phyloP scores from a whole-genome alignment of 1,284 basidiomycete species.

The Sanghuangporus sanghuang region DNA sequence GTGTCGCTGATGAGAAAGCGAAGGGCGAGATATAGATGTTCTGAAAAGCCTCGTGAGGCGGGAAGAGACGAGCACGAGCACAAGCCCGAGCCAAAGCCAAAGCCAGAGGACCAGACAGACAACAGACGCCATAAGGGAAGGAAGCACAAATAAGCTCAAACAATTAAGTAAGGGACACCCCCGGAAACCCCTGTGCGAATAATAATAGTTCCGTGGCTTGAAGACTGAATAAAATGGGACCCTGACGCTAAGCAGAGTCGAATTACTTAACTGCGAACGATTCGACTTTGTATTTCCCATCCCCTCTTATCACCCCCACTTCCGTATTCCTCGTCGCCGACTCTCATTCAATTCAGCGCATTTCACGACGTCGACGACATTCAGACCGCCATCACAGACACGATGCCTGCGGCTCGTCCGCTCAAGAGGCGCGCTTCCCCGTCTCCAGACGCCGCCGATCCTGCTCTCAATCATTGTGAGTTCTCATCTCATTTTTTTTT shows the following conservation, averaged over 20 bases:
- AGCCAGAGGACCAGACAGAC: neutral
- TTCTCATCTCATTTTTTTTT: neutral
- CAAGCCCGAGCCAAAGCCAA: too few species aligned
- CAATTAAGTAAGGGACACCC: neutral
- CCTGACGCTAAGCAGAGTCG: neutral
- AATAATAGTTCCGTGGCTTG: neutral
- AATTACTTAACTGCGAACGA: neutral
- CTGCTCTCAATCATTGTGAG: neutral
- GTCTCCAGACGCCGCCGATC: neutral
- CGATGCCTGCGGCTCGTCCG: neutral
- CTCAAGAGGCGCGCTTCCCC: conserved; percentile 3
- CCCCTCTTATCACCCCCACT: conserved; percentile 2
- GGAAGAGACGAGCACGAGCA: neutral
- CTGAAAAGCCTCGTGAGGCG: neutral
- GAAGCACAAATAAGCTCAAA: neutral
- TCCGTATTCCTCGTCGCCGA: neutral
- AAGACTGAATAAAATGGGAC: neutral
- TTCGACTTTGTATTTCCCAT: neutral
- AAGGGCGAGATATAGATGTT: neutral
- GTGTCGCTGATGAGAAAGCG: neutral
- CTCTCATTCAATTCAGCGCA: neutral
- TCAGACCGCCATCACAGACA: neutral
- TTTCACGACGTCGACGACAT: neutral
- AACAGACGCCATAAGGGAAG: neutral
- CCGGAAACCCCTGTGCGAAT: neutral